Evolutionary conservation across 768 basidiomycete species (phyloP), one percentile per base, ranked within the genome.

Genomic region (Xerocomus spinulosus): DNA sequence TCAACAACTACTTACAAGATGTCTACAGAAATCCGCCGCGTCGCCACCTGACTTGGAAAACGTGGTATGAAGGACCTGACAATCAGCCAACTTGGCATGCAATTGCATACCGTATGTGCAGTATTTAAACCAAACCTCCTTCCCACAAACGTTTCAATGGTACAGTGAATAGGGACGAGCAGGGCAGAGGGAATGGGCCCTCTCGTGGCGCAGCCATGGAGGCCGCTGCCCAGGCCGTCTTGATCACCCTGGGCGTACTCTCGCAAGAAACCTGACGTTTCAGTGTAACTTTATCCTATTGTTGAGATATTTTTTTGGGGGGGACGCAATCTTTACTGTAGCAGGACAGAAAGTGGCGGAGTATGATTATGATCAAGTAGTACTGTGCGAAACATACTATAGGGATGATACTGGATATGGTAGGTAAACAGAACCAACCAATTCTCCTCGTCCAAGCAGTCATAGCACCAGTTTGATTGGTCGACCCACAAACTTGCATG

Each of bases 81-180:
- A 51, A 64, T 43, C 48, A 34, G 15, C 61, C 62, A 9, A 62
- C 39, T 9, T 64, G 61, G 61, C 33, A 46, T 12, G 62, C 53
- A 14, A 48, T 62, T 21, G 61, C 62, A 0, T 47, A 44, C 30
- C 4, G 61, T 64, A 28, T 25, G 62, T 59, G 18, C 23, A 42
- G 28, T 18, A 5, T 30, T 35, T 37, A 33, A 5, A 25, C 41
- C 14, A 23, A 21, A 28, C 15, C 12, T 44, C n/a, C 13, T 17
- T 21, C 18, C 4, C 18, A 34, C 30, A 4, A 12, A 62, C 13
- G 3, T 9, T 38, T 48, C 6, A 18, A n/a, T n/a, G n/a, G n/a
- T 34, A 23, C 43, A 62, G 62, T 64, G 12, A 17, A 54, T 5
- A 49, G 28, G 9, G 14, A 59, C 15, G 59, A 64, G 18, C 59